Base-by-base conservation (phyloP, 352 stramenopile species). In the Globisporangium emineosum region DNA sequence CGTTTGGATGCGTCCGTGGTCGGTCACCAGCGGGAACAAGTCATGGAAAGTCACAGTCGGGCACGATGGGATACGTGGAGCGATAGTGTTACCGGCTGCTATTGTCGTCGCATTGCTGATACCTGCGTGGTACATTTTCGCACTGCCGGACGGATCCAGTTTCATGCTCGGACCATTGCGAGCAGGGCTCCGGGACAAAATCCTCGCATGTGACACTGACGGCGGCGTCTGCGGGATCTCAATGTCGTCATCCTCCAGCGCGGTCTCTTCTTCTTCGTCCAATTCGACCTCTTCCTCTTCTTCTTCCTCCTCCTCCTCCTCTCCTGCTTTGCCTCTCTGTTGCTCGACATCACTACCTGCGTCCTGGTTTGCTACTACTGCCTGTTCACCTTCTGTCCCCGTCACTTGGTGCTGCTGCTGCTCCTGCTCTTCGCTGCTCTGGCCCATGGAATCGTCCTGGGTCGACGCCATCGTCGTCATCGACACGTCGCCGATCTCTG, bases 21-120 rank as follows among this genome's bases (percentile, higher is more conserved):
- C 71, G 2, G 64, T 73, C 19, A 93, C 53, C 15, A 91, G 52
- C 19, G 76, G 75, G 33, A 93, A 79, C 0, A 57, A 50, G 10
- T 71, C 57, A 53, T 65, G 67, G 32, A 89, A 80, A 40, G 67
- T 35, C 45, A 85, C 35, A 2, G 50, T 33, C 27, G 60, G 65
- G 29, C 40, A 64, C 23, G 42, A 47, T 8, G 62, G 47, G 15
- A 12, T 23, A 19, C 52, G 52, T 29, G 52, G 52, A 25, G 30
- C 45, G 12, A 8, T 45, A 2, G 12, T 15, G 13, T 27, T 59
- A 54, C 3, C 12, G 12, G 9, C 21, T 33, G 42, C 8, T 7
- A 42, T 42, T 33, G 6, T 15, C 17, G 29, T 56, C 33, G 65
- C 50, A 27, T 43, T 40, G 49, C n/a, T 40, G 30, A 42, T 49